Evolutionary conservation across 2,329 filamentous ascomycete genomes (phyloP).

Genomic region (Fusarium odoratissimum): DNA sequence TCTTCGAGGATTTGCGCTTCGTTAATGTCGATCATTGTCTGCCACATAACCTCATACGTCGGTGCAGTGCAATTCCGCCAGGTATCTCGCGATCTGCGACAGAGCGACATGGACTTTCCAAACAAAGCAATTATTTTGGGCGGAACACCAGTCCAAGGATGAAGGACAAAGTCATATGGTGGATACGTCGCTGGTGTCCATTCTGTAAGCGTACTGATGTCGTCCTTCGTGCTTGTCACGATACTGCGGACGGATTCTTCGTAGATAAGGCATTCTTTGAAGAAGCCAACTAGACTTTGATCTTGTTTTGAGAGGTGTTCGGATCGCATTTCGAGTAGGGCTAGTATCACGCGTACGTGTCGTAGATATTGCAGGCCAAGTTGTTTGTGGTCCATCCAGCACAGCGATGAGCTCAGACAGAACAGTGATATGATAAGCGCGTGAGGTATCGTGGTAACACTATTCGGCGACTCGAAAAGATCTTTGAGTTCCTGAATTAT

Average conservation of each 20-base stretch:
- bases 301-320: conserved; percentile 25
- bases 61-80: conserved; percentile 34
- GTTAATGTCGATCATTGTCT: conserved; percentile 35
- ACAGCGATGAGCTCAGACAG: conserved; percentile 37
- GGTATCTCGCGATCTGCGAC: conserved; percentile 32
- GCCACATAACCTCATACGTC: conserved; percentile 37
- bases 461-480: conserved; percentile 26
- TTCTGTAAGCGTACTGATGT: conserved; percentile 34
- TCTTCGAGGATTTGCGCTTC: conserved; percentile 36
- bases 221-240: conserved; percentile 31
- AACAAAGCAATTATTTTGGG: conserved; percentile 34
- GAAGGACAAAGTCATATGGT: conserved; percentile 30
- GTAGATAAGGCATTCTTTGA: conserved; percentile 37
- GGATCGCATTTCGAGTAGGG: conserved; percentile 28
- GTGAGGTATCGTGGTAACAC: conserved; percentile 20
- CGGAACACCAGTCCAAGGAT: conserved; percentile 37
- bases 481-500: conserved; percentile 29
- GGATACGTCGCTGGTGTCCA: conserved; percentile 19
- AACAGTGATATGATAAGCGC: conserved; percentile 33
- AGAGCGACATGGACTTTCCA: conserved; percentile 37
- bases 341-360: conserved; percentile 33
- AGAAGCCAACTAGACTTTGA: conserved; percentile 24
- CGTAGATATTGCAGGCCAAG: conserved; percentile 36
- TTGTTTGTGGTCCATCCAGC: conserved; percentile 37
- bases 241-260: conserved; percentile 37